Evolutionary conservation across 1,284 basidiomycete species (phyloP).

Genomic region (Hortiboletus rubellus): DNA sequence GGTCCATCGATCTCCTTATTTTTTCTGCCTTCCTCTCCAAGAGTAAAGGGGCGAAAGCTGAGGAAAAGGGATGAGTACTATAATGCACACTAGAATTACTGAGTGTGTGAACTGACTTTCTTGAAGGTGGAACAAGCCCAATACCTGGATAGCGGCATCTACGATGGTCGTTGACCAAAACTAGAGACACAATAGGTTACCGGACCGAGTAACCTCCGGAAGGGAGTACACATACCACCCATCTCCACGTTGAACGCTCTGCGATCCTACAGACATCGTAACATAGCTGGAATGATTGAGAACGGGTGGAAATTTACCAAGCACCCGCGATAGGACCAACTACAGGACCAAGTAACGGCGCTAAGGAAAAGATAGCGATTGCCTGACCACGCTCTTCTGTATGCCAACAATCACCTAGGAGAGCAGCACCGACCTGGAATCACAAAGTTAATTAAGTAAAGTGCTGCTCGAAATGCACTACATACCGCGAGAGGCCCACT

Average conservation of each 20-base stretch:
- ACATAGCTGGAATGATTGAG: background rate
- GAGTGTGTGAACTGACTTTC: slow-evolving; percentile 51
- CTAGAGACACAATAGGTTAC: slow-evolving; percentile 28
- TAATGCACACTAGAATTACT: background rate
- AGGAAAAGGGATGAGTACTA: background rate
- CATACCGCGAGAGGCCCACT: slow-evolving; percentile 61
- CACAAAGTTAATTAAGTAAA: no score
- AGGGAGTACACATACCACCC: slow-evolving; percentile 48
- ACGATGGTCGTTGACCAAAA: slow-evolving; percentile 65
- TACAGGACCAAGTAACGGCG: slow-evolving; percentile 44
- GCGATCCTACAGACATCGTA: slow-evolving; percentile 46
- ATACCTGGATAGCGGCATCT: slow-evolving; percentile 48
- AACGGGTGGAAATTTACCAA: slow-evolving; percentile 40
- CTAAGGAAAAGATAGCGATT: no score
- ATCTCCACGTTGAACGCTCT: slow-evolving; percentile 60
- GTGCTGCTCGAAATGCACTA: slow-evolving; percentile 15
- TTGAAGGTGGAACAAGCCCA: slow-evolving; percentile 58
- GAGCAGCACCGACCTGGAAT: slow-evolving; percentile 18
- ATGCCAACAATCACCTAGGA: no score
- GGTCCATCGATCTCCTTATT: slow-evolving; percentile 46
- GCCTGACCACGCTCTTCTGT: no score
- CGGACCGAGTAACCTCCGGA: background rate
- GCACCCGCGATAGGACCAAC: slow-evolving; percentile 64
- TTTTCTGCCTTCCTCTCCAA: slow-evolving; percentile 57
- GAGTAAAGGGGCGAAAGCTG: slow-evolving; percentile 63